phyloP scores from a whole-genome alignment of 169 alveolate genomes.

The Plasmodium reichenowi region DNA sequence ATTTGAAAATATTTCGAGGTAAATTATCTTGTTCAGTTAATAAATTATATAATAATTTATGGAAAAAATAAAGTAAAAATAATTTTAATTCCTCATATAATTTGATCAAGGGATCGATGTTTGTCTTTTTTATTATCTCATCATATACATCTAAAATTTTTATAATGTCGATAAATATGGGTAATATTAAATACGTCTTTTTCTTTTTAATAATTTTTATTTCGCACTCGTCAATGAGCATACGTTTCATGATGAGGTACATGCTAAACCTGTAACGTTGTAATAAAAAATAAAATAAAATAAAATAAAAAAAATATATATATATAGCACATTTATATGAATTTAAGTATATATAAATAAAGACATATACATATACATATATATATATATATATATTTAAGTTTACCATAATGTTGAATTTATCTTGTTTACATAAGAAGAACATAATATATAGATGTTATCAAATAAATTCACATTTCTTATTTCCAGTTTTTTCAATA shows the following conservation, averaged over 20 bases:
- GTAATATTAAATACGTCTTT: constrained; percentile 49
- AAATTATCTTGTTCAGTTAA: constrained; percentile 56
- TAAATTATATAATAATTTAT: constrained; percentile 61
- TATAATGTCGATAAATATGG: constrained; percentile 70
- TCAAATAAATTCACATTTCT: constrained; percentile 73
- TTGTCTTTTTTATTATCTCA: constrained; percentile 70
- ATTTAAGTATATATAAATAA: no score
- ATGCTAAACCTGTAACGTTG: constrained; percentile 62
- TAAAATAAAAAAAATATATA: background rate
- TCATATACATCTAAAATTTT: constrained; percentile 70
- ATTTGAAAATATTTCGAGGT: constrained; percentile 63
- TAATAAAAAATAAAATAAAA: no score
- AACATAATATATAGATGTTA: constrained; percentile 55
- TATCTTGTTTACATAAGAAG: constrained; percentile 71
- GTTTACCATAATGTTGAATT: constrained; percentile 72
- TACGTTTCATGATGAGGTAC: constrained; percentile 52
- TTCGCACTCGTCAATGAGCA: constrained; percentile 76
- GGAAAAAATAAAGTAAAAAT: constrained; percentile 56
- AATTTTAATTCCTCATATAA: constrained; percentile 71
- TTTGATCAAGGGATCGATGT: constrained; percentile 30
- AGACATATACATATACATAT: background rate
- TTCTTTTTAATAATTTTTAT: constrained; percentile 66
- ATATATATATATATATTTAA: background rate
- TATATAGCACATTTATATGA: background rate
- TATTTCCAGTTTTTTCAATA: constrained; percentile 58